These are phyloP conservation scores for Luffa acutangula DNA, from an alignment of 306 rosid genomes.

Conservation along the genomic window DNA sequence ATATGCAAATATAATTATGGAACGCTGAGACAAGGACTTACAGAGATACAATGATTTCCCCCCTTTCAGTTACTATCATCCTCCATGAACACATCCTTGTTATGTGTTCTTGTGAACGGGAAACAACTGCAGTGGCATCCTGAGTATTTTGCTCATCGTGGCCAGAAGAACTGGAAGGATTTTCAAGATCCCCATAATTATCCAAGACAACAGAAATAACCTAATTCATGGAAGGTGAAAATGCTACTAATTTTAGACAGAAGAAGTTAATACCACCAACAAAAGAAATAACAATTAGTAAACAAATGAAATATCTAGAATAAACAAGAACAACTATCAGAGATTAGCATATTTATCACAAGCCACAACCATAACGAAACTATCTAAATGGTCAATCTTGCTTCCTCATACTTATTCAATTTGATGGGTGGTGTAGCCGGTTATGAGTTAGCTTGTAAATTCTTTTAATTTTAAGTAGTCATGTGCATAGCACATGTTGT, in stretches of 20 bases:
- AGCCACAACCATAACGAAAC: not conserved
- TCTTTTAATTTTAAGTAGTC: no score
- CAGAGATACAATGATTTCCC: conserved; percentile 28
- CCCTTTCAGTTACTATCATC: conserved; percentile 36
- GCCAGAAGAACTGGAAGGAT: conserved; percentile 10
- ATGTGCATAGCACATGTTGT: no score
- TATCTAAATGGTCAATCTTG: not conserved
- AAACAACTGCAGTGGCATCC: not conserved
- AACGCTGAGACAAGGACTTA: conserved; percentile 13
- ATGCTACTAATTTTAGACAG: not conserved
- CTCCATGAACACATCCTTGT: conserved; percentile 49
- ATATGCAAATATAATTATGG: conserved; percentile 3
- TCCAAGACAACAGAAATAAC: conserved; percentile 78
- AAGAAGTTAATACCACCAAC: not conserved
- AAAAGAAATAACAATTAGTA: conserved; percentile 40
- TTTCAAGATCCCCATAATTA: conserved; percentile 45
- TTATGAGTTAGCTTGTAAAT: no score
- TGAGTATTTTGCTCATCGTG: conserved; percentile 2
- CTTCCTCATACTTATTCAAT: not conserved
- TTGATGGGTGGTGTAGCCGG: no score
- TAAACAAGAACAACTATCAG: not conserved
- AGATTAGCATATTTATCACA: not conserved
- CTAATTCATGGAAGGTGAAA: conserved; percentile 30
- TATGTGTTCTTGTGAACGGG: not conserved
- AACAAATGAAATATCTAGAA: not conserved